Base-by-base conservation (phyloP, 108 stramenopile species). In the Discostella stelligeroides region DNA sequence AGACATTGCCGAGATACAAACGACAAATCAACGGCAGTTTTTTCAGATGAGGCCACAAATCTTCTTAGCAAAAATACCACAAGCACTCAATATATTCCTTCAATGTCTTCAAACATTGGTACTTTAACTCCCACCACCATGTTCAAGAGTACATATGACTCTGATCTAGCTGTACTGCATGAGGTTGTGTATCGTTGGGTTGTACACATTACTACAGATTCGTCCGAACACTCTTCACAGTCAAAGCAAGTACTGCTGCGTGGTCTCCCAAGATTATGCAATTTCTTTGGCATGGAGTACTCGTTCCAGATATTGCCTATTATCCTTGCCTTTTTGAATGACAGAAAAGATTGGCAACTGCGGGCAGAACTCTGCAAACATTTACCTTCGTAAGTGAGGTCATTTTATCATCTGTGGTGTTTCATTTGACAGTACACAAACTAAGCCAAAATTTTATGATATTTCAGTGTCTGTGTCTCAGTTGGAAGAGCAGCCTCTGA, bases 271-370 rank as follows among this genome's bases (percentile, higher is more conserved):
- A 76, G 92, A 46, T 76, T 99, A 23, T 97, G 97, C 63, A 77
- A 86, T 54, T 98, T 99, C 70, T 97, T 99, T 76, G 97, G 97
- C 3, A 77, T 75, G 58, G 96, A 97, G 38, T 89, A 93, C 61
- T 83, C 90, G 6, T 94, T 91, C 70, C 77, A 84, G 47, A 85
- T 99, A 28, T 60, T 99, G 60, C 97, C 98, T 2, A 92, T 93
- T 40, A 79, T 97, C 23, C 72, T 99, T 61, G 87, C 97, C 1
- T 97, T 96, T 66, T 87, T 97, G 28, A 97, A 96, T 73, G 96
- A 98, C 73, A 69, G 92, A 64, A 94, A 94, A 74, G 96, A 95
- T 64, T 91, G 96, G 94, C 90, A 95, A 41, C 81, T 98, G 7
- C 88, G 98, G 12, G 81, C 88, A n/a, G 74, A 92, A 21, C 87